These are phyloP conservation scores for Nepenthes gracilis DNA, from an alignment of 148 eudicot species.

Conservation along the genomic window DNA sequence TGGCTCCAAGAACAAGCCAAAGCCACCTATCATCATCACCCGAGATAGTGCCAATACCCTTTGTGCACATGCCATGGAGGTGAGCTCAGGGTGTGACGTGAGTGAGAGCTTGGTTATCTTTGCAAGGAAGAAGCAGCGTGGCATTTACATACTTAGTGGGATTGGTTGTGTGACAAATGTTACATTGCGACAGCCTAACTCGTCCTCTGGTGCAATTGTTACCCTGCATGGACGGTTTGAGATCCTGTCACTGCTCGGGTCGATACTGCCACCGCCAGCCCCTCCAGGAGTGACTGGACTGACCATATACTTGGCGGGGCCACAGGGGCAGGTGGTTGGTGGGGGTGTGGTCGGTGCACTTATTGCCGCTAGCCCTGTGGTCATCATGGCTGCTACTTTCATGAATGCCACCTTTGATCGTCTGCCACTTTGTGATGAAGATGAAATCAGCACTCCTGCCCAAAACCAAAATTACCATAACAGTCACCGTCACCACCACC, in stretches of 20 bases:
- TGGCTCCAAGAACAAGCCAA: conserved; percentile 78
- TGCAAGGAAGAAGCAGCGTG: conserved; percentile 58
- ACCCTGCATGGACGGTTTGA: conserved; percentile 70
- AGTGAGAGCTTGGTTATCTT: conserved; percentile 42
- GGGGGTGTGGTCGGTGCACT: conserved; percentile 66
- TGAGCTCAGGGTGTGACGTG: conserved; percentile 58
- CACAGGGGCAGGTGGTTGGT: conserved; percentile 71
- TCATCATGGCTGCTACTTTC: conserved; percentile 63
- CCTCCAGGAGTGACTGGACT: conserved; percentile 60
- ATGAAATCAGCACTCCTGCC: conserved; percentile 6
- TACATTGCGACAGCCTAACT: conserved; percentile 49
- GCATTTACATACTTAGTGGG: conserved; percentile 49
- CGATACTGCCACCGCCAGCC: conserved; percentile 55
- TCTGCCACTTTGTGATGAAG: conserved; percentile 46
- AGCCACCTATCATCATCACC: conserved; percentile 70
- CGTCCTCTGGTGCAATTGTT: conserved; percentile 37
- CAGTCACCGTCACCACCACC: conserved; percentile 29
- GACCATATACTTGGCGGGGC: conserved; percentile 54
- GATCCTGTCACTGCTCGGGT: conserved; percentile 60
- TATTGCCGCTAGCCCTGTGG: conserved; percentile 60
- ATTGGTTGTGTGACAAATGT: conserved; percentile 68
- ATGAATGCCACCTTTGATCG: conserved; percentile 67
- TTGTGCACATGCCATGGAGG: conserved; percentile 69
- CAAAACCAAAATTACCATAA: conserved; percentile 24
- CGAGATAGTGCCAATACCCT: conserved; percentile 58